Conservation (phyloP, 2,329 filamentous ascomycete species). For the Diplodia sapinea region DNA sequence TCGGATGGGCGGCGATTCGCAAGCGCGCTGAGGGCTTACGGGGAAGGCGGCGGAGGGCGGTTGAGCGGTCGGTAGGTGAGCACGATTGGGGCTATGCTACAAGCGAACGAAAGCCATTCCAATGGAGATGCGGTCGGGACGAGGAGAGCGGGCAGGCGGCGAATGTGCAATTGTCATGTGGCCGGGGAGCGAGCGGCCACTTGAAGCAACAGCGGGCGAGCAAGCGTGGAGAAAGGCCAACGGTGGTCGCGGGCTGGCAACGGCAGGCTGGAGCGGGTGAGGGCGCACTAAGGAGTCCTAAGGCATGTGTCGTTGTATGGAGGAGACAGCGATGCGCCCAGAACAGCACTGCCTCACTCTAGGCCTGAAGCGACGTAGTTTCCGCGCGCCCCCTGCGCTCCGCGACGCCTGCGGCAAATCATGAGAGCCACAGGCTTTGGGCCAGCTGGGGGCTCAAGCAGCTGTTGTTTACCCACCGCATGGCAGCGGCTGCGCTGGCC, state of each 20-base stretch:
- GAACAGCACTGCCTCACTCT: constrained; percentile 30
- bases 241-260: not conserved
- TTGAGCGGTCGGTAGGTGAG: constrained; percentile 21
- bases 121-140: constrained; percentile 25
- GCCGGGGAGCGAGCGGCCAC: constrained; percentile 7
- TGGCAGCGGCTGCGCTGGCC: constrained; percentile 12
- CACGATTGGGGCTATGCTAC: constrained; percentile 28
- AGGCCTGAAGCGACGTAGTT: constrained; percentile 13
- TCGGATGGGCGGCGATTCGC: not conserved
- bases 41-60: constrained; percentile 13
- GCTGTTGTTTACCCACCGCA: constrained; percentile 21
- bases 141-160: not conserved
- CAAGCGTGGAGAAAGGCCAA: constrained; percentile 10
- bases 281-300: constrained; percentile 28
- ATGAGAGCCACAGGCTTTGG: constrained; percentile 23
- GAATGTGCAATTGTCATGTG: constrained; percentile 5
- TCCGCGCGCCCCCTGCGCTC: constrained; percentile 26
- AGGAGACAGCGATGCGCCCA: constrained; percentile 28
- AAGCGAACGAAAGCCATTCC: constrained; percentile 22
- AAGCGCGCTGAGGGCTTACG: constrained; percentile 9
- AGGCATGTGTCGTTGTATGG: constrained; percentile 28
- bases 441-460: constrained; percentile 19
- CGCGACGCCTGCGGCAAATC: constrained; percentile 24
- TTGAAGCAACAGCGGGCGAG: constrained; percentile 7
- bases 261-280: constrained; percentile 14